Percentiles rank a stretch among this genome's conserved stretches.
Evolutionary conservation across 176 grass and related monocot genomes (phyloP).

Genomic region (Otatea glauca): DNA sequence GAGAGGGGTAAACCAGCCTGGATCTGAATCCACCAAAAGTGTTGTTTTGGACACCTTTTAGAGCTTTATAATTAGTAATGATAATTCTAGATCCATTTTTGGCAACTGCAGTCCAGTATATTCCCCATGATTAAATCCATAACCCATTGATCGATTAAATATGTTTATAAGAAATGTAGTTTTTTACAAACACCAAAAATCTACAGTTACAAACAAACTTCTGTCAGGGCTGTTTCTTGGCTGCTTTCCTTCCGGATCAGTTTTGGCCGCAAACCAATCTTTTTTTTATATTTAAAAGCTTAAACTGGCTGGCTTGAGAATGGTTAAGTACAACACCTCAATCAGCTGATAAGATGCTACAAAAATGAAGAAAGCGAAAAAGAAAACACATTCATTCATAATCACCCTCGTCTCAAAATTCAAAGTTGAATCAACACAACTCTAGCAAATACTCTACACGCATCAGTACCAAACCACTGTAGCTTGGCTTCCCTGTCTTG

Average conservation of each 20-base stretch:
- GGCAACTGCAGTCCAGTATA: background rate
- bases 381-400: background rate
- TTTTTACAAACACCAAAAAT: background rate
- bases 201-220: background rate
- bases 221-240: background rate
- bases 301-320: background rate
- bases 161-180: background rate
- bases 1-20: background rate
- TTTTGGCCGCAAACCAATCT: background rate
- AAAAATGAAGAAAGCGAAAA: background rate
- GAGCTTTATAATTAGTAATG: background rate
- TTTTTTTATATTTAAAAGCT: background rate
- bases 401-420: background rate
- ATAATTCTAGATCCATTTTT: background rate
- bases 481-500: no score
- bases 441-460: background rate
- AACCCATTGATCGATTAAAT: background rate
- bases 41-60: background rate
- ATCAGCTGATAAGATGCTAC: background rate
- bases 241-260: background rate
- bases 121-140: background rate
- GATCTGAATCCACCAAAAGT: background rate
- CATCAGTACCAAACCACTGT: background rate
- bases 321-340: background rate
- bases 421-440: slow-evolving; percentile 3